Evolutionary conservation across 2,329 filamentous ascomycete genomes (phyloP), one percentile per base, ranked within the genome.

Genomic region (Huntiella abstrusa): DNA sequence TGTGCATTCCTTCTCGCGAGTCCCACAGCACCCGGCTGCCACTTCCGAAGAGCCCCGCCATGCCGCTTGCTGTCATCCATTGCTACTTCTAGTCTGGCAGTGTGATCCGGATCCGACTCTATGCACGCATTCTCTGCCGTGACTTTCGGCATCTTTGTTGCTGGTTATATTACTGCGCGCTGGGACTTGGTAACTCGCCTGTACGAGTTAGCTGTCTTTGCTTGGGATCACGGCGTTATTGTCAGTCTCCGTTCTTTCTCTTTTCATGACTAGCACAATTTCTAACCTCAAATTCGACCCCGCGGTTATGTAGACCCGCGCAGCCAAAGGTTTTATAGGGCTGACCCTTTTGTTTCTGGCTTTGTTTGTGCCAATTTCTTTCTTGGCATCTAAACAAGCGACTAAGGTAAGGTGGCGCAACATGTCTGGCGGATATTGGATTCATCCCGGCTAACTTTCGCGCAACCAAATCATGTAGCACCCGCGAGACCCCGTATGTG

Each of bases 121-220:
- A 96, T 96, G 88, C 87, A 95, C 85, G 85, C 87, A 59, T 95
- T 96, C 70, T 96, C 88, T 53, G 70, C 88, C 63, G 75, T 95
- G 64, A 93, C 87, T 59, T 78, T 94, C 67, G 86, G 83, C 67
- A 95, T 98, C 69, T 98, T 98, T 70, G 82, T 96, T 73, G 88
- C 91, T 68, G 91, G 91, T 64, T 98, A 98, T 73, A 96, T 88
- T 63, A 98, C 91, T 66, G 91, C 91, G 60, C 83, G 91, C 71
- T 98, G 91, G 87, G 91, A 96, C 66, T 79, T 98, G 52, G 86
- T 95, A 55, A 95, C 88, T 56, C 80, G 87, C 58, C 73, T 96
- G 57, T 94, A 95, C 80, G 88, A 98, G 66, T 77, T 98, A 57
- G 83, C 85, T 55, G 82, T 94, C 54, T 98, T 96, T 63, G 91